These are phyloP conservation scores for Penicillium crystallinum DNA, from an alignment of 495 filamentous ascomycete genomes.

Conservation along the genomic window DNA sequence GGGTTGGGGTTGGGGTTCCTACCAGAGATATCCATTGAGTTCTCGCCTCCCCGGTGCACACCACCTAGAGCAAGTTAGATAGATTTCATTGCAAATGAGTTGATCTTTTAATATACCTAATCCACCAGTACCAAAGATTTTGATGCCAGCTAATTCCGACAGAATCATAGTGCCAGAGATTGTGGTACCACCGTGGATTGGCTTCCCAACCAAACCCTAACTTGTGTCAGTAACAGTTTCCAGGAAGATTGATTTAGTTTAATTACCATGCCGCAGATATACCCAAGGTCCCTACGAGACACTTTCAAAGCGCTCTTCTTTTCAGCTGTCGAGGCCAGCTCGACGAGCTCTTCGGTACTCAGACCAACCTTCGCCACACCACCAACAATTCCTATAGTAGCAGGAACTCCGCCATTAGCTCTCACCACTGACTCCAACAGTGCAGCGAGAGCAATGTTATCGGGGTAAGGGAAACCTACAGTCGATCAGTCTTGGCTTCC, in stretches of 20 bases:
- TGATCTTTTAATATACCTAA: constrained; percentile 28
- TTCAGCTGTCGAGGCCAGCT: constrained; percentile 61
- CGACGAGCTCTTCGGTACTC: constrained; percentile 58
- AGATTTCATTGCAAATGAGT: neutral
- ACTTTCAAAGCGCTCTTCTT: constrained; percentile 66
- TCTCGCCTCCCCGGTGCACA: constrained; percentile 86
- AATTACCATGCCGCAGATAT: constrained; percentile 71
- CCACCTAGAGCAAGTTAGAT: constrained; percentile 54
- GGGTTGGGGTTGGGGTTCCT: neutral
- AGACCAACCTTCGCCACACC: constrained; percentile 81
- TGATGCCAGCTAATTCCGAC: constrained; percentile 81
- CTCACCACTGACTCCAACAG: constrained; percentile 73
- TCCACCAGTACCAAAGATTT: constrained; percentile 82
- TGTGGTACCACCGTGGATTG: constrained; percentile 83
- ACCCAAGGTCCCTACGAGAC: constrained; percentile 80
- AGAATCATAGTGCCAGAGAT: constrained; percentile 90
- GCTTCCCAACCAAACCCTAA: constrained; percentile 58
- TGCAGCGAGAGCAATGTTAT: constrained; percentile 65
- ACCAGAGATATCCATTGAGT: constrained; percentile 81
- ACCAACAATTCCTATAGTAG: constrained; percentile 79
- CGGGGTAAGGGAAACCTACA: constrained; percentile 77
- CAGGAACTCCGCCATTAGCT: constrained; percentile 78
- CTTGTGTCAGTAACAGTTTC: constrained; percentile 6
- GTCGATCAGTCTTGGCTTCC: constrained; percentile 26
- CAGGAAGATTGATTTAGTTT: neutral